Evolutionary conservation across 2,329 filamentous ascomycete species (phyloP), one percentile per base, ranked within the genome.

Genomic region (Penicillium sp.): DNA sequence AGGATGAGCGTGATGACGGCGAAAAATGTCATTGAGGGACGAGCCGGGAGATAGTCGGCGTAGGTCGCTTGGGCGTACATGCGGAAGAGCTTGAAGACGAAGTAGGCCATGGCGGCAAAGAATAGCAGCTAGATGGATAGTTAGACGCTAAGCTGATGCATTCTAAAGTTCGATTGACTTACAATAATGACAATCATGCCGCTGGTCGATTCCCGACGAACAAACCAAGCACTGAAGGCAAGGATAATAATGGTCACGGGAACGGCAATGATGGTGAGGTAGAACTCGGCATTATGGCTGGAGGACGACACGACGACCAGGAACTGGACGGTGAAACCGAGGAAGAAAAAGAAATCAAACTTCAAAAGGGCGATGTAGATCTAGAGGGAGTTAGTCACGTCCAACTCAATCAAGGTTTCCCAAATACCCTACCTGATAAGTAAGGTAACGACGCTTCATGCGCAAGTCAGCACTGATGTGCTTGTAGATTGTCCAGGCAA

Each of bases 341-440:
- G 86, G 83, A 99, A 99, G 82, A 99, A 98, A 86, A 99, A 99
- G 78, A 99, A 98, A 78, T 99, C 95, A 75, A 99, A 99, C 77
- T 99, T 99, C 64, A 99, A 84, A 11, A 99, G 85, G 37, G 95
- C 92, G 70, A 99, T 97, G 77, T 97, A 99, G 75, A 99, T 93
- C 93, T 96, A 61, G 5, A 27, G 0, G 59, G n/a, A 43, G 70
- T 62, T 74, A 68, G 60, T 58, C 43, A 62, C 16, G 8, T 39
- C n/a, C 16, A 39, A 19, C 35, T 25, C 31, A 7, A 8, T 4
- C 5, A 21, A 50, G 11, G 35, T 31, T 42, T 55, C 4, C 42
- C 50, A 50, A 39, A 33, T 42, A n/a, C 69, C 81, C 52, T 80
- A 96, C 92, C 87, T 99, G 95, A 74, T 96, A 99, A 61, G 93